phyloP scores from a whole-genome alignment of 495 filamentous ascomycete genomes.

The Symbiotaphrina buchneri region DNA sequence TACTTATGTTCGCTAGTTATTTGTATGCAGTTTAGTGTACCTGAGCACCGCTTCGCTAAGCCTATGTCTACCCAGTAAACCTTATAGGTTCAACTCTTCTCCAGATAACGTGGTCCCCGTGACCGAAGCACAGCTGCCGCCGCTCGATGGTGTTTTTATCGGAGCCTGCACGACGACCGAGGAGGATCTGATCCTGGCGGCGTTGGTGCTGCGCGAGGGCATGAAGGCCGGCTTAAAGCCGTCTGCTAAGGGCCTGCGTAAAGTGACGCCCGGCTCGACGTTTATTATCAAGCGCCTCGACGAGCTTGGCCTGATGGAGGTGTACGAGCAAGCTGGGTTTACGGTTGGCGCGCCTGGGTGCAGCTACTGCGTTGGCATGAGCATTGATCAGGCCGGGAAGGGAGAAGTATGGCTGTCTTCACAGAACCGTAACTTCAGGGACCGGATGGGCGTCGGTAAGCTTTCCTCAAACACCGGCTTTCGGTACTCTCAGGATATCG shows the following conservation, averaged over 20 bases:
- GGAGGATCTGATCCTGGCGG: constrained; percentile 21
- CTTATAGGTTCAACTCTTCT: no score
- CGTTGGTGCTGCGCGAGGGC: constrained; percentile 16
- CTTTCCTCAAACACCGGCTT: no score
- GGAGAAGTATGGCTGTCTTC: no score
- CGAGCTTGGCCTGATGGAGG: constrained; percentile 12
- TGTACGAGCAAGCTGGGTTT: constrained; percentile 20
- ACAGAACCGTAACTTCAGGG: no score
- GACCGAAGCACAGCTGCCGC: constrained; percentile 9
- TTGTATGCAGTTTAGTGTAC: no score
- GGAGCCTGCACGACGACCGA: constrained; percentile 25
- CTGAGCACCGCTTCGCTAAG: no score
- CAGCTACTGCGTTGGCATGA: constrained; percentile 23
- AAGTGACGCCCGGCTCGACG: constrained; percentile 17
- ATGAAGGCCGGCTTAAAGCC: constrained; percentile 13
- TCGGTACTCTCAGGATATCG: no score
- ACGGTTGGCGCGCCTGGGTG: constrained; percentile 19
- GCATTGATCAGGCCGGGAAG: constrained; percentile 15
- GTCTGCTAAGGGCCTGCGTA: constrained; percentile 12
- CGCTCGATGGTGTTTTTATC: constrained; percentile 22
- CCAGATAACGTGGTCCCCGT: constrained; percentile 24
- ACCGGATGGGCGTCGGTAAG: no score
- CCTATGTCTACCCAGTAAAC: no score
- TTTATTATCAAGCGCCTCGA: constrained; percentile 16
- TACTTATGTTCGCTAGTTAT: no score